Percentiles rank a stretch among this genome's conserved stretches.
Evolutionary conservation across 148 eudicot genomes (phyloP).

Genomic region (Gaultheria prostrata): DNA sequence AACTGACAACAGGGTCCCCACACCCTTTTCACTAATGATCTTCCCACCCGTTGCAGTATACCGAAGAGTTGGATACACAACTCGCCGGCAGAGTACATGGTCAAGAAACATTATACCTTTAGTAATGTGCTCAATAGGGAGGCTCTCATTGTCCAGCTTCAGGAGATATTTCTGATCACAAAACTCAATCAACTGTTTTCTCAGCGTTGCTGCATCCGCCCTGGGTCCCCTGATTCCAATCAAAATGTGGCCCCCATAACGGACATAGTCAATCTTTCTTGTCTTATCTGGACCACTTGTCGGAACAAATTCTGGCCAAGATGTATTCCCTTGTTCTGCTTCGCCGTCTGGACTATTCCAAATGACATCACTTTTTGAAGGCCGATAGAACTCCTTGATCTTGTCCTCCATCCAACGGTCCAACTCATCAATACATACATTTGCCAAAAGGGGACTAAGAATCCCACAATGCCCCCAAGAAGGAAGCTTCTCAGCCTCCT

Average conservation of each 20-base stretch:
- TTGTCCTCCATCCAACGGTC: conserved; percentile 91
- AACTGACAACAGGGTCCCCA: conserved; percentile 87
- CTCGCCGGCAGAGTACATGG: conserved; percentile 83
- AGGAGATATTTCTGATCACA: conserved; percentile 79
- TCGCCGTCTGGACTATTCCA: conserved; percentile 92
- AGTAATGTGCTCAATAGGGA: conserved; percentile 95
- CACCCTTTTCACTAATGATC: conserved; percentile 96
- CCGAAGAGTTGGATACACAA: conserved; percentile 90
- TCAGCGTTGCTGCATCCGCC: conserved; percentile 84
- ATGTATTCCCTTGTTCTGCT: conserved; percentile 86
- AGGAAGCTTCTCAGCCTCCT: conserved; percentile 82
- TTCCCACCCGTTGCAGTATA: conserved; percentile 95
- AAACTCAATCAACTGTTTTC: conserved; percentile 84
- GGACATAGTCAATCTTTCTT: conserved; percentile 77
- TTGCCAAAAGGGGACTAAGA: conserved; percentile 76
- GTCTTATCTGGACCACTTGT: conserved; percentile 96
- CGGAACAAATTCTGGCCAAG: conserved; percentile 98
- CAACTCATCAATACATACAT: conserved; percentile 75
- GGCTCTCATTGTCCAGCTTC: conserved; percentile 83
- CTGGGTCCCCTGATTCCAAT: conserved; percentile 92
- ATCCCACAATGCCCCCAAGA: conserved; percentile 96
- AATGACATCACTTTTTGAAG: conserved; percentile 87
- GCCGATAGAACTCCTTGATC: conserved; percentile 70
- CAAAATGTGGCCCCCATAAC: conserved; percentile 87
- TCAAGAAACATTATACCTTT: conserved; percentile 96